Conservation (phyloP, 148 eudicot genomes). For the Nyssa sinensis region DNA sequence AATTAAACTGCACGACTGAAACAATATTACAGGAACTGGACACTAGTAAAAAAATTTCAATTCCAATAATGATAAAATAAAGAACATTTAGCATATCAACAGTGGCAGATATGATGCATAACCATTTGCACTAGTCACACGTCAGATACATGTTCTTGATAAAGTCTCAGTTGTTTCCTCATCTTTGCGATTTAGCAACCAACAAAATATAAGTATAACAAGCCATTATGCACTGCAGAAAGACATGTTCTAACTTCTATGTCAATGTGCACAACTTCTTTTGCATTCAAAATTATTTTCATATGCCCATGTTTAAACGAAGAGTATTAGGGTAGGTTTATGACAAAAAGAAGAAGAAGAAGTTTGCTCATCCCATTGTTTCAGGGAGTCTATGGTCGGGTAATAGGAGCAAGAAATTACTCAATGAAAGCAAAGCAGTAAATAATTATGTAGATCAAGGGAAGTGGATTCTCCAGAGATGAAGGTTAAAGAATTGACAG, state of each 20-base stretch:
- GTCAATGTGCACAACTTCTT: no score
- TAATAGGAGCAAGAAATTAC: no score
- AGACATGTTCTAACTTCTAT: no score
- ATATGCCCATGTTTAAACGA: no score
- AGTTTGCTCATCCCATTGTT: no score
- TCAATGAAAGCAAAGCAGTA: neutral
- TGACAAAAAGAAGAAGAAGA: no score
- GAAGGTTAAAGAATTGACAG: neutral
- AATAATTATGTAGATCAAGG: neutral
- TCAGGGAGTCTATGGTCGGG: no score
- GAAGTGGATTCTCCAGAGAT: neutral
- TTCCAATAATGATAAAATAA: neutral
- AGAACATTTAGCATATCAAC: constrained; percentile 4
- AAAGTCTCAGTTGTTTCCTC: neutral
- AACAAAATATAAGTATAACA: constrained; percentile 2
- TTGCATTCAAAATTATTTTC: no score
- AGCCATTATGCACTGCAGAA: no score
- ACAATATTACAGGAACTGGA: neutral
- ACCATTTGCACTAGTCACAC: neutral
- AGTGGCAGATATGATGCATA: neutral
- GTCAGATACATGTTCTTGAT: neutral
- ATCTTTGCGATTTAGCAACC: neutral
- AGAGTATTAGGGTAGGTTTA: no score
- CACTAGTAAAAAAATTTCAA: neutral
- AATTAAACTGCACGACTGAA: neutral